These are phyloP conservation scores for Rhexocercosporidium sp. DNA, from an alignment of 2,329 filamentous ascomycete genomes.

Conservation along the genomic window DNA sequence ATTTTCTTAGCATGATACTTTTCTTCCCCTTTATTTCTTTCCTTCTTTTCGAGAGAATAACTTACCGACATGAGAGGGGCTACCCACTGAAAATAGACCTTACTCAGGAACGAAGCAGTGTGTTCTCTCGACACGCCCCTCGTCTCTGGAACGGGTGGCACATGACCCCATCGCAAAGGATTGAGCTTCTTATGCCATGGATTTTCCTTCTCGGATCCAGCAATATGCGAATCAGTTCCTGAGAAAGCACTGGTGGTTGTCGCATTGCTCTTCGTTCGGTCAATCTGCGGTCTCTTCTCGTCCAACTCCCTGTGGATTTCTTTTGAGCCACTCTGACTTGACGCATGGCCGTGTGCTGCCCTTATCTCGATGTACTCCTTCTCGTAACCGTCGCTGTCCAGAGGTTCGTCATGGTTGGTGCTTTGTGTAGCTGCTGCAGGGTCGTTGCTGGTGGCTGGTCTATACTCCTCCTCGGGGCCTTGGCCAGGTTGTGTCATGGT, in stretches of 20 bases:
- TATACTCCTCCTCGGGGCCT: conserved; percentile 7
- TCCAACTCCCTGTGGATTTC: conserved; percentile 15
- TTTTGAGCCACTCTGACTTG: conserved; percentile 30
- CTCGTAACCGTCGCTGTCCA: conserved; percentile 33
- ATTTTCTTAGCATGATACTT: conserved; percentile 28
- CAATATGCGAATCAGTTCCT: conserved; percentile 44
- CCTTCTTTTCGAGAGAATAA: conserved; percentile 24
- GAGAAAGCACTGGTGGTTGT: conserved; percentile 58
- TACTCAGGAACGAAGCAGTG: conserved; percentile 74
- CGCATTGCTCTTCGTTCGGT: conserved; percentile 56
- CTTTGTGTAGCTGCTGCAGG: conserved; percentile 18
- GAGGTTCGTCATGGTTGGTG: conserved; percentile 27
- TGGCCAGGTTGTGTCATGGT: conserved; percentile 1
- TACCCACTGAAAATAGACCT: conserved; percentile 89
- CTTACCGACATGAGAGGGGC: conserved; percentile 79
- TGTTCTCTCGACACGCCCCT: conserved; percentile 69
- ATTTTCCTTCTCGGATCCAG: conserved; percentile 47
- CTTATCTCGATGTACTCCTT: conserved; percentile 38
- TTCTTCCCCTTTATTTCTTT: neutral
- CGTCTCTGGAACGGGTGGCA: conserved; percentile 60
- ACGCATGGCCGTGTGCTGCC: conserved; percentile 29
- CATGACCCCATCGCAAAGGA: conserved; percentile 63
- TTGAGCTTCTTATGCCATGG: conserved; percentile 69
- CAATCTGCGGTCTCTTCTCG: conserved; percentile 43
- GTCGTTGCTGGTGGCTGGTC: neutral